Percentiles rank a stretch among this genome's conserved stretches.
Conservation (phyloP, 2,329 filamentous ascomycete species). For the Leptographium lundbergii region DNA sequence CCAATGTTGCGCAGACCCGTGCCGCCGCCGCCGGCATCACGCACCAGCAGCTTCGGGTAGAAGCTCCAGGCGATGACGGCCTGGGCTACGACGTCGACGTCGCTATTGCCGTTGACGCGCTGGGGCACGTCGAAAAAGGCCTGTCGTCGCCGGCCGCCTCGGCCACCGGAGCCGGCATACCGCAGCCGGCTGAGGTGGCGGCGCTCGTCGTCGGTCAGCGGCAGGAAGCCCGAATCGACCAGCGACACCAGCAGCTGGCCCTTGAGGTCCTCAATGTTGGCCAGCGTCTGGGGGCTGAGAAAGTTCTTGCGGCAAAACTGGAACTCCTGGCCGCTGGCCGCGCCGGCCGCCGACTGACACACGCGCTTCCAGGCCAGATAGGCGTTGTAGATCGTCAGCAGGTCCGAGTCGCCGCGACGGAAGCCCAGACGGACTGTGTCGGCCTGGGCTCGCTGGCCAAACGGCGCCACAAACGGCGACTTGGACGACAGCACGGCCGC, state of each 20-base stretch:
- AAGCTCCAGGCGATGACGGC: conserved; percentile 89
- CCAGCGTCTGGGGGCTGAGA: conserved; percentile 73
- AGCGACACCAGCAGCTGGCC: conserved; percentile 77
- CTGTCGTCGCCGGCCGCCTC: conserved; percentile 49
- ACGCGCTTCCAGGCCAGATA: conserved; percentile 81
- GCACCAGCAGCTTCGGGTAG: conserved; percentile 81
- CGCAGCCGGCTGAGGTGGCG: conserved; percentile 55
- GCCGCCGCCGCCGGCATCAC: conserved; percentile 47
- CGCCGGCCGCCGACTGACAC: conserved; percentile 47
- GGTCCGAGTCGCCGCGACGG: conserved; percentile 76
- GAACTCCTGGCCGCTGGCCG: conserved; percentile 54
- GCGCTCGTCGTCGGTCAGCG: conserved; percentile 61
- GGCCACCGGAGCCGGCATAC: conserved; percentile 34
- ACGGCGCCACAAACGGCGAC: conserved; percentile 79
- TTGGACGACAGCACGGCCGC: conserved; percentile 91
- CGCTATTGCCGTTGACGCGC: conserved; percentile 60
- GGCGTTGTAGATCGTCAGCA: conserved; percentile 87
- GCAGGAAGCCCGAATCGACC: conserved; percentile 73
- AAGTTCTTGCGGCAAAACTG: conserved; percentile 94
- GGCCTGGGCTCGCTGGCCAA: conserved; percentile 71
- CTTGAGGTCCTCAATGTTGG: conserved; percentile 92
- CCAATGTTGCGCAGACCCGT: conserved; percentile 84
- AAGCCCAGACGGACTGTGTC: conserved; percentile 69
- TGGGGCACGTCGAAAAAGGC: conserved; percentile 71
- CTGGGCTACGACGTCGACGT: conserved; percentile 66